Percentiles rank a stretch among this genome's conserved stretches.
Conservation (phyloP, 768 basidiomycete species). For the Favolaschia claudopus region DNA sequence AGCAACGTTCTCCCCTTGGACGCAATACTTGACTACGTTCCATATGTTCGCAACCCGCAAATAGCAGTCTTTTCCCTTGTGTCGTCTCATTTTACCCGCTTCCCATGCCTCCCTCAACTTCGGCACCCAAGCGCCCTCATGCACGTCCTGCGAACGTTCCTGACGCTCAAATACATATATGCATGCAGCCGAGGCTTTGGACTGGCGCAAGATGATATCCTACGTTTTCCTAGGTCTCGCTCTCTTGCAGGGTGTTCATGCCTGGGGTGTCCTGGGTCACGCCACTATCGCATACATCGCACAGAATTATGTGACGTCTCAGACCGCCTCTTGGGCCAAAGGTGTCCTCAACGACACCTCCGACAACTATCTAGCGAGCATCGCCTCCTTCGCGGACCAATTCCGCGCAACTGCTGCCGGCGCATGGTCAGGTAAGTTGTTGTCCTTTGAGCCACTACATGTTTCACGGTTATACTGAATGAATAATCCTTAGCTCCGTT, state of each 20-base stretch:
- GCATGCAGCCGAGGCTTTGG: too few species aligned
- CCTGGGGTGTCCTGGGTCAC: conserved; percentile 35
- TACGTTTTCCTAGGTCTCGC: conserved; percentile 6
- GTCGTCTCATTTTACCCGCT: too few species aligned
- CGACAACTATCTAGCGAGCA: conserved; percentile 32
- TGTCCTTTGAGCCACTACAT: neutral
- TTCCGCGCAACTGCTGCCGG: conserved; percentile 13
- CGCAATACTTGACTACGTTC: too few species aligned
- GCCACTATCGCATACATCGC: conserved; percentile 33
- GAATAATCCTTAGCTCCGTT: conserved; percentile 33
- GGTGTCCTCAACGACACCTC: conserved; percentile 25
- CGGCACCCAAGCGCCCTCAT: too few species aligned
- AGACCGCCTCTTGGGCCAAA: conserved; percentile 38
- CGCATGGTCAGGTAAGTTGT: conserved; percentile 6
- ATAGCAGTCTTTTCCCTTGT: too few species aligned
- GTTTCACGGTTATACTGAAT: conserved; percentile 24
- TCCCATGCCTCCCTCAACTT: too few species aligned
- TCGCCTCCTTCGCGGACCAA: conserved; percentile 32
- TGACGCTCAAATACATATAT: too few species aligned
- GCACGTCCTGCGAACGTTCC: too few species aligned
- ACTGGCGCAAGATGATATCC: too few species aligned
- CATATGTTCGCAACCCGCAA: too few species aligned
- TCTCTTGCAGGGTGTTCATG: conserved; percentile 14
- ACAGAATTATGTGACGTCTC: conserved; percentile 9
- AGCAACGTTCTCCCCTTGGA: too few species aligned